Evolutionary conservation across 169 alveolate genomes (phyloP).

Genomic region (Plasmodium malariae): DNA sequence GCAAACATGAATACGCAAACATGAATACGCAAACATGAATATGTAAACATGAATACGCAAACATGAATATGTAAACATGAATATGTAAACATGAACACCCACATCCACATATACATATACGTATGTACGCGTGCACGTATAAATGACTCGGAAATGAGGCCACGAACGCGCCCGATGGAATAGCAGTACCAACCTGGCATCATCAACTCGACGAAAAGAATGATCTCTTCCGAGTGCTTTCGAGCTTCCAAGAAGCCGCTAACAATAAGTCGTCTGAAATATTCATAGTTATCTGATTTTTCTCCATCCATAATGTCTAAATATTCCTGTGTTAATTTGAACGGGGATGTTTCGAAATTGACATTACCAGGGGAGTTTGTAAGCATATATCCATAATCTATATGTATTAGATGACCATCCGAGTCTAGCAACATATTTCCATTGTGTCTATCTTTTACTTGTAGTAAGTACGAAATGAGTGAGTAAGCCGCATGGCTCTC

Average conservation of each 20-base stretch:
- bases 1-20: constrained; percentile 3
- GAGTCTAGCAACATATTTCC: constrained; percentile 95
- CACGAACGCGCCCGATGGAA: background rate
- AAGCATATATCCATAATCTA: constrained; percentile 96
- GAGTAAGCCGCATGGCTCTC: constrained; percentile 98
- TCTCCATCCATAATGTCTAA: constrained; percentile 96
- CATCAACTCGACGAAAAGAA: constrained; percentile 93
- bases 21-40: background rate
- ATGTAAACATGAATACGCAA: background rate
- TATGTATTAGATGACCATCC: constrained; percentile 96
- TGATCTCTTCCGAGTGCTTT: constrained; percentile 91
- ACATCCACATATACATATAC: constrained; percentile 11
- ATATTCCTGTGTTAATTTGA: constrained; percentile 96
- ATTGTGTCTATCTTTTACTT: constrained; percentile 97
- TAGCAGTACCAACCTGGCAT: constrained; percentile 80
- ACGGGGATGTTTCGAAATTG: constrained; percentile 96
- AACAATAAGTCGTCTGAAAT: constrained; percentile 89
- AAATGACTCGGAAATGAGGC: background rate
- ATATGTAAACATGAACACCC: background rate
- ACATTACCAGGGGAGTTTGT: constrained; percentile 97
- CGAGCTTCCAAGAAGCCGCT: constrained; percentile 92
- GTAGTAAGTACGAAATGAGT: constrained; percentile 93
- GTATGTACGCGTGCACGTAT: background rate
- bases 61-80: background rate
- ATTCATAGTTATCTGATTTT: constrained; percentile 91